Base-by-base conservation (phyloP, 2,329 filamentous ascomycete genomes). In the Colletotrichum simmondsii region DNA sequence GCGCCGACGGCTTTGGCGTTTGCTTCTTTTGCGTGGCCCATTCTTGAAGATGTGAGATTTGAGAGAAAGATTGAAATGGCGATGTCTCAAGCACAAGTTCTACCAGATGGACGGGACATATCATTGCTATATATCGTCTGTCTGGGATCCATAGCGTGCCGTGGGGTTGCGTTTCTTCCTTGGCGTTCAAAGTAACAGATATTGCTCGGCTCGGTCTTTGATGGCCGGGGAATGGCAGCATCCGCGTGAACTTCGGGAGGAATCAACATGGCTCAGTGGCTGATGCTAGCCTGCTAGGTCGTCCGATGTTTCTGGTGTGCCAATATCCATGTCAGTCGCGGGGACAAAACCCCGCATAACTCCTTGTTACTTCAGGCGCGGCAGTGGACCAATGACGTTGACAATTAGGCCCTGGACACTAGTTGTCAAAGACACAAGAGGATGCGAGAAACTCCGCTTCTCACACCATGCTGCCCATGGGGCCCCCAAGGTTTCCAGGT, bases 1-100 rank as follows among this genome's bases (percentile, higher is more conserved):
- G 57, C 58, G 6, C 72, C 72, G 42, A 71, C 72, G 46, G 72
- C 64, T 35, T 71, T 71, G 59, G 68, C 56, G 19, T 62, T 67
- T 37, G 57, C 57, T n/a, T 59, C 30, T 30, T 12, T 59, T 14
- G 8, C 19, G 22, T 32, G 57, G 22, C 30, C 19, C 32, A 59
- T 59, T 16, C 11, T 37, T 22, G 7, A 26, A 32, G 28, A 22
- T 11, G 3, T 32, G 19, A 32, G 2, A 19, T 57, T 10, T 14
- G 19, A 32, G 7, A n/a, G 7, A 7, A 1, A 1, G 57, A 16
- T 8, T 0, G 5, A 22, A 1, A n/a, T 35, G 10, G 10, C 19
- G 4, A 42, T 59, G n/a, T n/a, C 22, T 7, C 54, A 32, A n/a
- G 26, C 14, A 5, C 3, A 11, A 19, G 2, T 11, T 30, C 26